phyloP scores from a whole-genome alignment of 1,139 yeast species.

The Starmera stellimalicola region DNA sequence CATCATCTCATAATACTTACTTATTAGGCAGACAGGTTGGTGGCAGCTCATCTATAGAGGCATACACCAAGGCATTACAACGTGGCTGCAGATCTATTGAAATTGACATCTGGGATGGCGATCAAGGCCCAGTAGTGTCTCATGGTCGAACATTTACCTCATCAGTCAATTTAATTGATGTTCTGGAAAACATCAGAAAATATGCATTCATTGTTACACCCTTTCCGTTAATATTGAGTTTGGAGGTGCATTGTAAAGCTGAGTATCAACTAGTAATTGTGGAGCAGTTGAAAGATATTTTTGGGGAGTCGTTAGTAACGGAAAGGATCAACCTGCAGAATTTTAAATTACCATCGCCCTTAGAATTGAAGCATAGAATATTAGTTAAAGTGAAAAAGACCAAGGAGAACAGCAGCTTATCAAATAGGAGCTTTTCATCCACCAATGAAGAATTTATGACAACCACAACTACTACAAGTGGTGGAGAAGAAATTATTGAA shows the following conservation, averaged over 20 bases:
- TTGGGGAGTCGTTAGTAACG: conserved; percentile 52
- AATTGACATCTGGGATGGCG: conserved; percentile 92
- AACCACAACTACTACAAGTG: conserved; percentile 6
- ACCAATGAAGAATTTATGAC: conserved; percentile 13
- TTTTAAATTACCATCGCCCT: conserved; percentile 58
- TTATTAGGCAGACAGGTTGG: conserved; percentile 84
- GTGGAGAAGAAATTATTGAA: conserved; percentile 2
- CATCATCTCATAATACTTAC: conserved; percentile 94
- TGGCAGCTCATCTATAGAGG: conserved; percentile 85
- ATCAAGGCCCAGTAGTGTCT: conserved; percentile 72
- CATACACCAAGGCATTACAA: conserved; percentile 80
- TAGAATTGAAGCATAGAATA: conserved; percentile 55
- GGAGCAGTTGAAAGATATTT: conserved; percentile 37
- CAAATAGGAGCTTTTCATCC: conserved; percentile 13
- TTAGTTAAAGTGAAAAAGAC: conserved; percentile 70
- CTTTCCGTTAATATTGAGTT: conserved; percentile 76
- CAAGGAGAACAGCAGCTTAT: conserved; percentile 12
- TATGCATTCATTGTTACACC: conserved; percentile 83
- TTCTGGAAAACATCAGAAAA: conserved; percentile 61
- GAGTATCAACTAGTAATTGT: conserved; percentile 56
- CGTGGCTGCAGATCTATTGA: conserved; percentile 92
- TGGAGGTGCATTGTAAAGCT: conserved; percentile 71
- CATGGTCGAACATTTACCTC: conserved; percentile 84
- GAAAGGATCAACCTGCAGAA: conserved; percentile 26
- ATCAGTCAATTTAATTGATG: conserved; percentile 60